Evolutionary conservation across 345 rosid genomes (phyloP).

Genomic region (Eucalyptus cladocalyx): DNA sequence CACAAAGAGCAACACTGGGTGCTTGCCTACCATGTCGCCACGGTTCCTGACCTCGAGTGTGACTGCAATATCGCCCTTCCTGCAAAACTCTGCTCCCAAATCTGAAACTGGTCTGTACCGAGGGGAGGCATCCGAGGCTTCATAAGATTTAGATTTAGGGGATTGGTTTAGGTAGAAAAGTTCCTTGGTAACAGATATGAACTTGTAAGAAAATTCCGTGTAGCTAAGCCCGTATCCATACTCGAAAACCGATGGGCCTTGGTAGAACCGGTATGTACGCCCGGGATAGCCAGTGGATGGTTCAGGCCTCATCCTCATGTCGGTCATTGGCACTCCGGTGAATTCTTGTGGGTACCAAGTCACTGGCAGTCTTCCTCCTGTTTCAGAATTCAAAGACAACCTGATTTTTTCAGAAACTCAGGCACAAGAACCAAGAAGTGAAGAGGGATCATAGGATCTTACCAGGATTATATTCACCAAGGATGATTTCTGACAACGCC

Average conservation of each 20-base stretch:
- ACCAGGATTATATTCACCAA: slow-evolving; percentile 94
- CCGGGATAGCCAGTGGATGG: slow-evolving; percentile 60
- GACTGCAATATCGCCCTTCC: slow-evolving; percentile 23
- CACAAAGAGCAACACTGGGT: slow-evolving; percentile 52
- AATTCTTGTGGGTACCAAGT: slow-evolving; percentile 84
- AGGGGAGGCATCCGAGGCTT: slow-evolving; percentile 1
- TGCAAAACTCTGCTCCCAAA: slow-evolving; percentile 29
- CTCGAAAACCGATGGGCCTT: slow-evolving; percentile 47
- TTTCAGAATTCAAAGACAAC: not conserved
- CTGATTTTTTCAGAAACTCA: not conserved
- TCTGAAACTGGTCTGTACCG: slow-evolving; percentile 27
- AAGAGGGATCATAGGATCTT: not conserved
- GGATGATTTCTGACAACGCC: slow-evolving; percentile 77
- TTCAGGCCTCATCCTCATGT: slow-evolving; percentile 78
- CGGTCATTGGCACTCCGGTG: slow-evolving; percentile 63
- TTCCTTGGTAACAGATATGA: slow-evolving; percentile 7
- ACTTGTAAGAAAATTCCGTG: slow-evolving; percentile 45
- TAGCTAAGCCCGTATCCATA: slow-evolving; percentile 82
- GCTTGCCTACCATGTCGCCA: slow-evolving; percentile 63
- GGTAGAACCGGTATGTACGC: slow-evolving; percentile 75
- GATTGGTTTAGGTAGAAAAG: slow-evolving; percentile 25
- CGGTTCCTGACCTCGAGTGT: slow-evolving; percentile 37
- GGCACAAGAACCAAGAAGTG: not conserved
- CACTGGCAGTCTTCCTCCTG: slow-evolving; percentile 84
- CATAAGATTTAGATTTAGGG: not conserved